Evolutionary conservation across 2,329 filamentous ascomycete species (phyloP).

Genomic region (Alternaria viburni): DNA sequence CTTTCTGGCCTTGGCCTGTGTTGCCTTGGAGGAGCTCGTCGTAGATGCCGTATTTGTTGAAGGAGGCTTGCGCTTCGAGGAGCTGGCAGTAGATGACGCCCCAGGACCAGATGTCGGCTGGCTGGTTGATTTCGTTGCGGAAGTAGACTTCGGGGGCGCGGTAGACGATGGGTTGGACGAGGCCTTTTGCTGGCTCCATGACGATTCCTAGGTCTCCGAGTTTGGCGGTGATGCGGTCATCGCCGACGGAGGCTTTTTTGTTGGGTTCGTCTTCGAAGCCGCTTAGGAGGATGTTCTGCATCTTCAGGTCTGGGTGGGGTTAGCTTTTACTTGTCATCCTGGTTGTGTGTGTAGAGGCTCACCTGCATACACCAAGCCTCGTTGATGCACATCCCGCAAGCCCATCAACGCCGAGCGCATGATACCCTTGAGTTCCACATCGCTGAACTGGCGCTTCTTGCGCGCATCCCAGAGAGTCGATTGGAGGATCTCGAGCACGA

Average conservation of each 20-base stretch:
- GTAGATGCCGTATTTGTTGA: slow-evolving; percentile 14
- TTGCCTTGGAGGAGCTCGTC: slow-evolving; percentile 8
- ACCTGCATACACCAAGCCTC: slow-evolving; percentile 17
- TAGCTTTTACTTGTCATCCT: not conserved
- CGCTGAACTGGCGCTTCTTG: slow-evolving; percentile 14
- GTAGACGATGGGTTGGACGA: slow-evolving; percentile 17
- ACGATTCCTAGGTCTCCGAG: slow-evolving; percentile 17
- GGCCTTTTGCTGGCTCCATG: slow-evolving; percentile 16
- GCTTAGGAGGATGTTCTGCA: slow-evolving; percentile 15
- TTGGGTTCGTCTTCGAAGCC: slow-evolving; percentile 8
- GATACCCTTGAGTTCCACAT: slow-evolving; percentile 16
- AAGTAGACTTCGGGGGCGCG: slow-evolving; percentile 18
- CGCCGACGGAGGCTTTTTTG: not conserved
- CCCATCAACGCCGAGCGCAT: slow-evolving; percentile 13
- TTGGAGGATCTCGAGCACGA: slow-evolving; percentile 13
- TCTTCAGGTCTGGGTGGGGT: slow-evolving; percentile 8
- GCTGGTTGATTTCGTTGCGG: slow-evolving; percentile 13
- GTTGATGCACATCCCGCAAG: slow-evolving; percentile 12
- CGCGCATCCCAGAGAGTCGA: slow-evolving; percentile 16
- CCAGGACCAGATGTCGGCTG: slow-evolving; percentile 18
- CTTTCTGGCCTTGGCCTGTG: slow-evolving; percentile 5
- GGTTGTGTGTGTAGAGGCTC: not conserved
- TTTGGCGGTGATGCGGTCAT: slow-evolving; percentile 9
- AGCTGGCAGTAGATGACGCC: slow-evolving; percentile 17
- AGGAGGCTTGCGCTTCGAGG: slow-evolving; percentile 13